Evolutionary conservation across 768 basidiomycete genomes (phyloP).

Genomic region (Coprinopsis sp.): DNA sequence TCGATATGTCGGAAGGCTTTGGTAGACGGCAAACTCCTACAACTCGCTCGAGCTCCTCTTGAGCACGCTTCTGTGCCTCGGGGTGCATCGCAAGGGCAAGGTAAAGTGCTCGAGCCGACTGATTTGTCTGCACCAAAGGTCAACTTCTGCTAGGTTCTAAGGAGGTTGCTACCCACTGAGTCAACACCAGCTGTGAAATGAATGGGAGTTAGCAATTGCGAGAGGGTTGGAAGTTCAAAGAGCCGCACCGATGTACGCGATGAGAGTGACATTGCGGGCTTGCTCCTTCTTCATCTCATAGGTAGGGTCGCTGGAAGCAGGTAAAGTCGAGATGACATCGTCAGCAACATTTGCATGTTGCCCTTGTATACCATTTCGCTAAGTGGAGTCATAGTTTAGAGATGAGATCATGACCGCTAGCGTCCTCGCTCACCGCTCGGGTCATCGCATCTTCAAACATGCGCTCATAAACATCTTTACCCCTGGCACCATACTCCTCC

Average conservation of each 20-base stretch:
- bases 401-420: too few species aligned
- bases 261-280: background rate
- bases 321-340: too few species aligned
- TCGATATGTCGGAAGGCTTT: slow-evolving; percentile 14
- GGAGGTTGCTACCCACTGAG: background rate
- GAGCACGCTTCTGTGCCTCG: slow-evolving; percentile 15
- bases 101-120: slow-evolving; percentile 7
- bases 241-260: background rate
- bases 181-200: slow-evolving; percentile 1
- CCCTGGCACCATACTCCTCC: background rate
- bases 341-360: too few species aligned
- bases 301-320: too few species aligned
- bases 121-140: background rate
- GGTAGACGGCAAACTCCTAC: slow-evolving; percentile 17
- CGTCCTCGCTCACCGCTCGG: background rate
- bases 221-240: background rate
- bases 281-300: too few species aligned
- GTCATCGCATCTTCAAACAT: background rate
- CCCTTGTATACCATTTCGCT: too few species aligned
- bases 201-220: too few species aligned
- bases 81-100: slow-evolving; percentile 14
- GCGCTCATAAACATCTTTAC: background rate
- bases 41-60: slow-evolving; percentile 22
- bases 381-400: too few species aligned
- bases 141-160: background rate